phyloP scores from a whole-genome alignment of 2,329 filamentous ascomycete species.

The Elsinoe perseae region DNA sequence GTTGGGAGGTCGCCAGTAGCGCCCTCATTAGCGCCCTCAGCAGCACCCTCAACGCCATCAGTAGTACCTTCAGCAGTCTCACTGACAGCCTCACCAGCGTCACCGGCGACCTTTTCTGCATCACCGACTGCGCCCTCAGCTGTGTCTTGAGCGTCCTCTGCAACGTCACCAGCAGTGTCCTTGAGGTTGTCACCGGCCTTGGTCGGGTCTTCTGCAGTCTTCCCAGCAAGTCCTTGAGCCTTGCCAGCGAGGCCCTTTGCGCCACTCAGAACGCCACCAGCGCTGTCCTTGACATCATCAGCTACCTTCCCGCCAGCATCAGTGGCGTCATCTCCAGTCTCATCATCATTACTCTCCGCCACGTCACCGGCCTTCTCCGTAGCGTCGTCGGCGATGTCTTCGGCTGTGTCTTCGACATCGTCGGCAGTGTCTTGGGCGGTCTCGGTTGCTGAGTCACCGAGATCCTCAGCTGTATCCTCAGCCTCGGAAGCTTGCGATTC shows the following conservation, averaged over 20 bases:
- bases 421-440: slow-evolving; percentile 39
- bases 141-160: slow-evolving; percentile 30
- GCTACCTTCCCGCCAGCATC: slow-evolving; percentile 29
- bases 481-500: slow-evolving; percentile 41
- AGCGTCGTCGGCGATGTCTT: slow-evolving; percentile 35
- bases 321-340: slow-evolving; percentile 22
- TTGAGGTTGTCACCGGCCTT: slow-evolving; percentile 33
- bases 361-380: slow-evolving; percentile 36
- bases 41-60: slow-evolving; percentile 28
- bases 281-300: slow-evolving; percentile 25
- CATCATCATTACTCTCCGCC: slow-evolving; percentile 23
- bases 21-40: slow-evolving; percentile 23
- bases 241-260: slow-evolving; percentile 42
- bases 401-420: slow-evolving; percentile 30
- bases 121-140: slow-evolving; percentile 23
- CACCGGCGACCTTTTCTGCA: slow-evolving; percentile 19
- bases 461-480: slow-evolving; percentile 36
- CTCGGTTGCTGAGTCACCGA: slow-evolving; percentile 32
- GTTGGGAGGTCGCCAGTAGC: slow-evolving; percentile 17
- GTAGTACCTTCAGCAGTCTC: slow-evolving; percentile 26
- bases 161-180: slow-evolving; percentile 29
- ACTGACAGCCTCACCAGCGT: slow-evolving; percentile 26
- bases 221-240: slow-evolving; percentile 40
- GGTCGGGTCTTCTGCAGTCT: slow-evolving; percentile 33
- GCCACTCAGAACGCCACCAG: slow-evolving; percentile 36